A percentile compares a stretch with the other conserved stretches of the same genome.
phyloP scores from a whole-genome alignment of 441 rosid genomes.

The Croton laevigatus region DNA sequence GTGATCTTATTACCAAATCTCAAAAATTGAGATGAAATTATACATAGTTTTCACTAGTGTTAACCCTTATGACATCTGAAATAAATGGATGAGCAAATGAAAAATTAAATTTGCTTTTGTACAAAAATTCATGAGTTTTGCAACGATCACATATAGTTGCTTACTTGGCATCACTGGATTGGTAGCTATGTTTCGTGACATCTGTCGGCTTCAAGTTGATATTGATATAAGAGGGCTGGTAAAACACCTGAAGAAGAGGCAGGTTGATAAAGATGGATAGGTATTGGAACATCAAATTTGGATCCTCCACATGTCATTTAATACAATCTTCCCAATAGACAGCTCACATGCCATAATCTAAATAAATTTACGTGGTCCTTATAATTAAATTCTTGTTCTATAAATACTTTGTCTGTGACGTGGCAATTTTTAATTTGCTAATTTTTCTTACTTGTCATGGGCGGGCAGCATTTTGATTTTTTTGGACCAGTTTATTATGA shows the following conservation, averaged over 20 bases:
- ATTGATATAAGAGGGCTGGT: not conserved
- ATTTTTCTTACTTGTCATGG: not conserved
- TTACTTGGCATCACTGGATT: too few relatives aligned
- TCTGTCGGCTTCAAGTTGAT: too few relatives aligned
- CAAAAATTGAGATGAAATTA: too few relatives aligned
- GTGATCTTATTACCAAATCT: too few relatives aligned
- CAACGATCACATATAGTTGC: too few relatives aligned
- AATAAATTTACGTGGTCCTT: slow-evolving; percentile 10
- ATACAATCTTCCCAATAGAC: slow-evolving; percentile 2
- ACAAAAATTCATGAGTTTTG: too few relatives aligned
- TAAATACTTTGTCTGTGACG: not conserved
- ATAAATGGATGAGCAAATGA: too few relatives aligned
- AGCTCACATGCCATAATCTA: slow-evolving; percentile 17
- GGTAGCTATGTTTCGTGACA: too few relatives aligned
- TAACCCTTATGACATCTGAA: too few relatives aligned
- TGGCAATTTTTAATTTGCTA: not conserved
- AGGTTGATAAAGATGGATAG: slow-evolving; percentile 9
- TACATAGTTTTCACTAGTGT: too few relatives aligned
- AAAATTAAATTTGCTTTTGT: too few relatives aligned
- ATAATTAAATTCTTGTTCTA: not conserved
- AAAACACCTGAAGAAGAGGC: not conserved
- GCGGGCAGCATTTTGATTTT: not conserved
- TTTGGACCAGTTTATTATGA: not conserved
- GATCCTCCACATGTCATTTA: slow-evolving; percentile 8
- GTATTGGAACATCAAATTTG: slow-evolving; percentile 3